Base-by-base conservation (phyloP, 2,329 filamentous ascomycete species). In the Aspergillus spinulosporus region DNA sequence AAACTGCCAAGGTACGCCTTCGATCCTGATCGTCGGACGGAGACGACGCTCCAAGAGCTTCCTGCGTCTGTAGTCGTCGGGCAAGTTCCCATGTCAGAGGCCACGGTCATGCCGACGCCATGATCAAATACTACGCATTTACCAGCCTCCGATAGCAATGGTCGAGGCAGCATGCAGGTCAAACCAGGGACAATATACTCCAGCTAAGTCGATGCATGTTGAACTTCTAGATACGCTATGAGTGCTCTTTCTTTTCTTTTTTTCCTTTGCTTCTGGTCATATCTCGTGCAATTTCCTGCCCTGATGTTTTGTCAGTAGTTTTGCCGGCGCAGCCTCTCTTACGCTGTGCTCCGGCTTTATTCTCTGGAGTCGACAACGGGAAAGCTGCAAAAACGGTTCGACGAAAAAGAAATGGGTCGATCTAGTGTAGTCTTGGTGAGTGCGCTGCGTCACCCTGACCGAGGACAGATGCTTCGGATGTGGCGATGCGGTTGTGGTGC, bases 1-100 rank as follows among this genome's bases (percentile, higher is more conserved):
- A 76, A 79, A 69, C 78, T 94, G 77, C 80, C 88, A 59, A 87
- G 85, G 74, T 96, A 95, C 78, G 85, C 87, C 66, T 88, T 84
- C 72, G 78, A 78, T 68, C 82, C 82, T 66, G 72, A 76, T 63
- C 69, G 66, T 53, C 72, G 69, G 64, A 64, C 61, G 50, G 68
- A 76, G 57, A 75, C 71, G 57, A 67, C 62, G 42, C 64, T 74
- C 52, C 64, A 64, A 58, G 72, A 73, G 58, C 60, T 70, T 57
- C 69, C 69, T 61, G 65, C 64, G 58, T 66, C 69, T 59, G 62
- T 64, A 64, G 68, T 74, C 39, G 66, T 66, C 59, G 71, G 71
- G 42, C 57, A 63, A 39, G 65, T 69, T 57, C 72, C 66, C 59
- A 66, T 70, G 29, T 66, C 69, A 28, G 50, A 32, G 49, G 71